Conservation (phyloP, 2,329 filamentous ascomycete genomes). For the Epichloe glyceriae region DNA sequence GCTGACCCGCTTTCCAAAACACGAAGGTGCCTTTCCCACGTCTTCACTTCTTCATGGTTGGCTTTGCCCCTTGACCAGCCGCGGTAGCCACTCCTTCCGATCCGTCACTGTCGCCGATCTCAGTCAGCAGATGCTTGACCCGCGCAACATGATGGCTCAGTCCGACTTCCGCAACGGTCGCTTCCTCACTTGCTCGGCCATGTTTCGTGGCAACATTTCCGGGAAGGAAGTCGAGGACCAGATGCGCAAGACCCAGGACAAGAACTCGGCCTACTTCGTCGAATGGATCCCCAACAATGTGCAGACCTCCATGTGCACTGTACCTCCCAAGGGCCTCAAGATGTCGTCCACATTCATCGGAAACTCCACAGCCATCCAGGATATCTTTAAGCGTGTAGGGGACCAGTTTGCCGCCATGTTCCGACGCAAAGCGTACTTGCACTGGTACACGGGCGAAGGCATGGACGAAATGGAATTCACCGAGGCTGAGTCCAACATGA, state of each 20-base stretch:
- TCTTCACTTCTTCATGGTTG: slow-evolving; percentile 99
- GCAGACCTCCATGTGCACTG: slow-evolving; percentile 97
- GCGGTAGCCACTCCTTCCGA: slow-evolving; percentile 79
- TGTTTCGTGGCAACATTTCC: slow-evolving; percentile 98
- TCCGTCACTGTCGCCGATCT: slow-evolving; percentile 94
- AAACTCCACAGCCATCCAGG: slow-evolving; percentile 98
- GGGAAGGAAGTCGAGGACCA: slow-evolving; percentile 99
- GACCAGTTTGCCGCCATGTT: slow-evolving; percentile 99
- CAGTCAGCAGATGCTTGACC: slow-evolving; percentile 99
- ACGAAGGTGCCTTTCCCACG: slow-evolving; percentile 83
- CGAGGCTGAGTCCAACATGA: slow-evolving; percentile 99
- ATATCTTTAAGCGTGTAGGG: slow-evolving; percentile 99
- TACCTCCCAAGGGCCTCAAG: slow-evolving; percentile 91
- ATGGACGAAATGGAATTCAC: slow-evolving; percentile 99
- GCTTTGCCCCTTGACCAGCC: slow-evolving; percentile 92
- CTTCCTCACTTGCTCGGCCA: slow-evolving; percentile 98
- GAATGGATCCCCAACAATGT: slow-evolving; percentile 99
- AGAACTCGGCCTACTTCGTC: slow-evolving; percentile 98
- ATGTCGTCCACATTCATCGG: slow-evolving; percentile 99
- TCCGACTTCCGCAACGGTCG: slow-evolving; percentile 99
- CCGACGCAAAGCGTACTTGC: slow-evolving; percentile 99
- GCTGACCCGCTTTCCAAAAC: neutral
- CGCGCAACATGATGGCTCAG: slow-evolving; percentile 99
- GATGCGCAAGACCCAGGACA: slow-evolving; percentile 99
- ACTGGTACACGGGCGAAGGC: slow-evolving; percentile 99